Base-by-base conservation (phyloP, 371 early-diverging fungal species). In the Mortierella sp. region DNA sequence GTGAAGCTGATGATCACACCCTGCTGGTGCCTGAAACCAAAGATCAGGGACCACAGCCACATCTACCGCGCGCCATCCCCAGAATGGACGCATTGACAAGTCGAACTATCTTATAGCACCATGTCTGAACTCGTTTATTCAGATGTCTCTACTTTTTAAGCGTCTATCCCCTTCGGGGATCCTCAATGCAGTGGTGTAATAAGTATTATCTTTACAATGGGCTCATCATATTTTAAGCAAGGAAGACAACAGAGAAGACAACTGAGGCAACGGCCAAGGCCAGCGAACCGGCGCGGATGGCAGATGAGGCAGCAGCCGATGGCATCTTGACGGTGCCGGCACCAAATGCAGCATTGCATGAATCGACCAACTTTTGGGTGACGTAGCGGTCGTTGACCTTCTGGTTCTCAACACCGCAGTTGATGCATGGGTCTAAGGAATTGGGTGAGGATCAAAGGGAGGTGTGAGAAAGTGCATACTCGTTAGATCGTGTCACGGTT, bases 311-410 rank as follows among this genome's bases (percentile, higher is more conserved):
- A 24, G 62, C 62, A 25, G 62, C 28, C 40, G 53, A 45, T 17
- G 73, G 73, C 73, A 72, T 61, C 62, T 46, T 54, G 45, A 72
- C 67, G 25, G 71, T 71, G 58, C 54, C 45, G 44, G 67, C 58
- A 16, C 67, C 67, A 55, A 72, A 62, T 62, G 66, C 57, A 43
- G 44, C 55, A 54, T 72, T 72, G 67, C 73, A 72, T 8, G 67
- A 50, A 47, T 61, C 58, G 12, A 72, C 73, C 49, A 72, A 45
- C 17, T 62, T 72, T 29, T 12, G 25, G 28, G 73, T 72, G 21
- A 63, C 61, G 56, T 57, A 66, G 25, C 63, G 54, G 2, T 54
- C 58, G 51, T 62, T 49, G n/a, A 67, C 62, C 62, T 66, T 66
- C n/a, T 57, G 29, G 59, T 62, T 58, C 67, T 72, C 63, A 49